A percentile compares a stretch with the other conserved stretches of the same genome.
These are phyloP conservation scores for Periconia sp. DNA, from an alignment of 2,329 filamentous ascomycete species.

Conservation along the genomic window DNA sequence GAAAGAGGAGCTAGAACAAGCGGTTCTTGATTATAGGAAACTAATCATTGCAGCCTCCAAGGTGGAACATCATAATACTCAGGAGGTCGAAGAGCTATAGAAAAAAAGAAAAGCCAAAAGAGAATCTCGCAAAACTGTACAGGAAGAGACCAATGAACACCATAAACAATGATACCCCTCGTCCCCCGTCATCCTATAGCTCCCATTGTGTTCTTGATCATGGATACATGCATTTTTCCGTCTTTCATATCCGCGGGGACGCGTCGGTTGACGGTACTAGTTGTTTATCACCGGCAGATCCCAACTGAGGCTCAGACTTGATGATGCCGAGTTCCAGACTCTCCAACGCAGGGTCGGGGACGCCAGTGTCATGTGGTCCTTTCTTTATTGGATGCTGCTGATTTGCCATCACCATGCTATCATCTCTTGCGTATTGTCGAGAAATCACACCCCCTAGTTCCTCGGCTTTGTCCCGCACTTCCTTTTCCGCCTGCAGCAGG, in stretches of 20 bases:
- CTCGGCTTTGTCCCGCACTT: slow-evolving; percentile 15
- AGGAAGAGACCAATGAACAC: background rate
- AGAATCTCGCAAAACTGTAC: background rate
- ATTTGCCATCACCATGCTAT: background rate
- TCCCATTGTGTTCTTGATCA: background rate
- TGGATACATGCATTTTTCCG: background rate
- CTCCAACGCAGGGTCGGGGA: too few relatives aligned
- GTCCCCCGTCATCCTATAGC: background rate
- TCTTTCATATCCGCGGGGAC: background rate
- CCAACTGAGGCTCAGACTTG: too few relatives aligned
- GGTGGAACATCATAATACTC: slow-evolving; percentile 17
- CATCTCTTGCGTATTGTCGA: background rate
- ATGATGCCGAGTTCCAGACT: too few relatives aligned
- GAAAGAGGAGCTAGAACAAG: slow-evolving; percentile 72
- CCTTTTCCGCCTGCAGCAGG: slow-evolving; percentile 23
- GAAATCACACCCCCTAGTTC: slow-evolving; percentile 11
- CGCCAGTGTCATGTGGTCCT: too few relatives aligned
- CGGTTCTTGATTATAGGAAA: slow-evolving; percentile 76
- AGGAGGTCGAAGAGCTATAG: slow-evolving; percentile 28
- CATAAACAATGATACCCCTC: background rate
- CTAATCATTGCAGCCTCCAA: slow-evolving; percentile 35
- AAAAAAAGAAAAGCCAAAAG: slow-evolving; percentile 4
- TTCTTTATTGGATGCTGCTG: too few relatives aligned
- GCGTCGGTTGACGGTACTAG: too few relatives aligned
- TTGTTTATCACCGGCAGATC: too few relatives aligned